Conservation (phyloP, 2,329 filamentous ascomycete genomes). For the Zopfia rhizophila region DNA sequence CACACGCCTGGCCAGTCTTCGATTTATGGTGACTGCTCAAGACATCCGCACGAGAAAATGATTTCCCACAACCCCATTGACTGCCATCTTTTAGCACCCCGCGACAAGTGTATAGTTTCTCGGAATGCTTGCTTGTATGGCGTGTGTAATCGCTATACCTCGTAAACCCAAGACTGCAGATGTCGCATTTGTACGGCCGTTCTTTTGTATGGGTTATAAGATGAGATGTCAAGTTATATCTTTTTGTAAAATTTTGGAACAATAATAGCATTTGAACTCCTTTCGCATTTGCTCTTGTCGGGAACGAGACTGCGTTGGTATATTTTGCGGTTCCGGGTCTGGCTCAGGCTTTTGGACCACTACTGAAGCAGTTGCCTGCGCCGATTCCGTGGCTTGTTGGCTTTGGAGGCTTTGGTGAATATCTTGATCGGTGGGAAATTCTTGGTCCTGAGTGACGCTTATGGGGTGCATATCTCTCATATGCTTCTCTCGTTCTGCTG, state of each 20-base stretch:
- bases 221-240: constrained; percentile 22
- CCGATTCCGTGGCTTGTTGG: not conserved
- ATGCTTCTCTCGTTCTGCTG: constrained; percentile 14
- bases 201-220: constrained; percentile 12
- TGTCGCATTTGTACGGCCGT: constrained; percentile 6
- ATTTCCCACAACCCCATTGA: constrained; percentile 25
- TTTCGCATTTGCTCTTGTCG: constrained; percentile 8
- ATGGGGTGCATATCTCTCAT: constrained; percentile 18
- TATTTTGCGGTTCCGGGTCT: constrained; percentile 6
- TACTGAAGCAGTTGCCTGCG: not conserved
- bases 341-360: constrained; percentile 1
- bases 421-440: constrained; percentile 19
- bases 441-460: not conserved
- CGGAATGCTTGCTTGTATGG: constrained; percentile 16
- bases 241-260: constrained; percentile 23
- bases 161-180: constrained; percentile 11
- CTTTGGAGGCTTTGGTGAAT: constrained; percentile 9
- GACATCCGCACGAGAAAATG: constrained; percentile 20
- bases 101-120: constrained; percentile 10
- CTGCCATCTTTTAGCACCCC: constrained; percentile 18
- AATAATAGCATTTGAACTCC: constrained; percentile 16
- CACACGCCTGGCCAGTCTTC: constrained; percentile 16
- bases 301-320: not conserved
- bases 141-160: constrained; percentile 18
- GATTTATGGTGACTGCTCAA: constrained; percentile 23